Evolutionary conservation across 139 green algal genomes (phyloP).

Genomic region (Picochlorum sp.): DNA sequence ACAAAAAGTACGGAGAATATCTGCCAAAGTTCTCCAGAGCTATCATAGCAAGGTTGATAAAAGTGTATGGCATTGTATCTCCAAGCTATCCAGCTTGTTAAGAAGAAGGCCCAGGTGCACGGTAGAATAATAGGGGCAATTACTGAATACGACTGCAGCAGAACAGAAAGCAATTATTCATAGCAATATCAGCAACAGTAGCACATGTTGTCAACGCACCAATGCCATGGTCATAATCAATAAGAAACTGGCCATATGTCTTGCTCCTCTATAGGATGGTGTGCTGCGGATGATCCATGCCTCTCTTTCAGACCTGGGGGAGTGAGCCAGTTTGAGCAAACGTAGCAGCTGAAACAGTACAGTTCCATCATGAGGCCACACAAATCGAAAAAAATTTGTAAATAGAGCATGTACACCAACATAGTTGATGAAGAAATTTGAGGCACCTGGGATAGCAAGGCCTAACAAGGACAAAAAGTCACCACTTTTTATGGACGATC

Average conservation of each 20-base stretch:
- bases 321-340: neutral
- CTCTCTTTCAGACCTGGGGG: neutral
- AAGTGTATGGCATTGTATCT: neutral
- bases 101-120: neutral
- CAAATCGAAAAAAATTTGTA: conserved; percentile 4
- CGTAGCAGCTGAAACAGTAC: neutral
- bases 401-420: neutral
- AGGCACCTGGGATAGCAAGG: neutral
- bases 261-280: neutral
- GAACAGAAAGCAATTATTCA: too few relatives aligned
- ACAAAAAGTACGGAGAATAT: neutral
- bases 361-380: conserved; percentile 1
- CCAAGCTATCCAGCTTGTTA: neutral
- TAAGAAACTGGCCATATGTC: neutral
- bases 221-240: neutral
- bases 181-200: too few relatives aligned
- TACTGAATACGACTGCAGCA: too few relatives aligned
- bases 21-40: neutral
- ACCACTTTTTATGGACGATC: neutral
- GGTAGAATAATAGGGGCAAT: neutral
- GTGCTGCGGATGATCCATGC: neutral
- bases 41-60: neutral
- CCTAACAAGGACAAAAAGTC: neutral
- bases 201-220: too few relatives aligned
- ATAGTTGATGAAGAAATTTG: neutral